Evolutionary conservation across 1,139 yeast species (phyloP), one percentile per base, ranked within the genome.

Genomic region (Saccharomyces hybrid): DNA sequence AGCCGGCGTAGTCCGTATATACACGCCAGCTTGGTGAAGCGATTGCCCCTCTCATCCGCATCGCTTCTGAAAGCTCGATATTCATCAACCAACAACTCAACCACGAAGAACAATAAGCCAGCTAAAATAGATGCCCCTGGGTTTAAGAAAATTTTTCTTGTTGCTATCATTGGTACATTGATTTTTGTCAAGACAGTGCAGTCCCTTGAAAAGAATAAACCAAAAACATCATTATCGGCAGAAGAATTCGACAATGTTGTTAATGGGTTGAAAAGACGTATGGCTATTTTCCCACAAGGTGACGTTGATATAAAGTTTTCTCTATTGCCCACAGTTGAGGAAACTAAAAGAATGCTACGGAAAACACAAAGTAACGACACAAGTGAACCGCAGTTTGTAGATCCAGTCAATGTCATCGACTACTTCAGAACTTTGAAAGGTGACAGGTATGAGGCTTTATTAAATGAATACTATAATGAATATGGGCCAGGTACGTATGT

Each of bases 221-320:
- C 81, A 25, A 79, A 79, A 62, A 81, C 73, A 42, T 75, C 81
- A 29, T 74, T 74, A 59, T 74, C 83, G 9, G 88, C 83, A 61
- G 77, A 77, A 55, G 95, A 87, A 62, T 84, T 82, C 73, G 85
- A 82, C 59, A 69, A 74, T 50, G 62, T 61, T 32, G 63, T 75
- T 59, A 73, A 77, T 6, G 83, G 84, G 3, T 74, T 83, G 61
- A 83, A 75, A 64, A 76, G 88, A 66, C 76, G 84, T 57, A 69
- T 73, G 51, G 73, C 78, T 54, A 62, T 80, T 51, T 74, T 83
- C 52, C 53, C 58, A 7, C 55, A 55, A 2, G 63, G 61, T 14
- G 51, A 58, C 9, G 38, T 62, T 23, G 51, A 57, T 14, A 55
- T 62, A n/a, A 50, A 54, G 23, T 55, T 58, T 49, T 51, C 56